A percentile compares a stretch with the other conserved stretches of the same genome.
Evolutionary conservation across 768 basidiomycete species (phyloP).

Genomic region (Lactarius akahatsu): DNA sequence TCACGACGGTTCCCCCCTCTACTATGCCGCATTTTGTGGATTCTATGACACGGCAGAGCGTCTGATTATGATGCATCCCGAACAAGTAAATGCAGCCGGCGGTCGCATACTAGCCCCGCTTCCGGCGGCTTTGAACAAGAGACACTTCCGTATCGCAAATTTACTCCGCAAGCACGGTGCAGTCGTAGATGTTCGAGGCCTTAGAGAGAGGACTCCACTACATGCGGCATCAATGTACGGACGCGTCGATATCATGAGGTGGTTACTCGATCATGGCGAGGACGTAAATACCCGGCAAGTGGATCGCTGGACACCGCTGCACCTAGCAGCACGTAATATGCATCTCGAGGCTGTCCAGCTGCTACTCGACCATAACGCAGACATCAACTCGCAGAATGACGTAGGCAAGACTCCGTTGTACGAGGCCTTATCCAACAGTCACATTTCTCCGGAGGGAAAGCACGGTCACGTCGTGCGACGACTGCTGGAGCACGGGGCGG

Average conservation of each 20-base stretch:
- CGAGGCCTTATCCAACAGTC: not conserved
- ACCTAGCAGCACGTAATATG: not conserved
- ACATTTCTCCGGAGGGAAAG: rapidly evolving
- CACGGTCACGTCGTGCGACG: not conserved
- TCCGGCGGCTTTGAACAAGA: not conserved
- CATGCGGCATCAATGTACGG: not conserved
- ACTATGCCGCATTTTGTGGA: not conserved
- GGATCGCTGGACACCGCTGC: not conserved
- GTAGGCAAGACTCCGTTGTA: not conserved
- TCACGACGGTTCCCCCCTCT: not conserved
- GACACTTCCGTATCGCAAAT: not conserved
- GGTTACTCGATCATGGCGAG: not conserved
- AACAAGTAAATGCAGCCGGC: not conserved
- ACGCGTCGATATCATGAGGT: not conserved
- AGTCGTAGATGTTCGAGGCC: not conserved
- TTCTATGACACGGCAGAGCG: not conserved
- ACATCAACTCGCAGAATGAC: not conserved
- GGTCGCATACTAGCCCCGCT: not conserved
- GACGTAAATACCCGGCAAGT: not conserved
- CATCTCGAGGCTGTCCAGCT: not conserved
- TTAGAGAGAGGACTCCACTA: not conserved
- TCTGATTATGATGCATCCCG: not conserved
- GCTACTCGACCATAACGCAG: not conserved
- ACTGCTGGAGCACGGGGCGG: not conserved
- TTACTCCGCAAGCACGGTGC: not conserved